Base-by-base conservation (phyloP, 352 stramenopile species). In the Phytopythium cucurbitacearum region DNA sequence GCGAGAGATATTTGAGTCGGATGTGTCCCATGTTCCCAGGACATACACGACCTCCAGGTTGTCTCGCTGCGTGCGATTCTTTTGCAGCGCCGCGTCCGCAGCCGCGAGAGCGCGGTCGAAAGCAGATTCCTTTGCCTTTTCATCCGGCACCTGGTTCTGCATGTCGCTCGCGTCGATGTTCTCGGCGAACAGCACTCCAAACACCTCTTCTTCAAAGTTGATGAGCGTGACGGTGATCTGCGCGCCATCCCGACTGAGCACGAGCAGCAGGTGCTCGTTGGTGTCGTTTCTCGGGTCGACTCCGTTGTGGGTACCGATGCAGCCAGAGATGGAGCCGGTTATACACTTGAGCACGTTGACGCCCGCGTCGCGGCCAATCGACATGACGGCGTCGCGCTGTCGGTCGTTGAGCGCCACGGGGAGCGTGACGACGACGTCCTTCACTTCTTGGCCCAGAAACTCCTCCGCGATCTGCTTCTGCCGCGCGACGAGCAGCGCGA, bases 391-490 rank as follows among this genome's bases (percentile, higher is more conserved):
- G 13, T 56, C 50, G 12, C 39, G n/a, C 40, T 48, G 50, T 15
- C 37, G 7, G 50, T 56, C 21, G 39, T 48, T 48, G 38, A 56
- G 33, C 21, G 35, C 35, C 35, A 43, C 16, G n/a, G 47, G 3
- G n/a, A 52, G n/a, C n/a, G 47, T 35, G 13, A 52, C 47, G 8
- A 52, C 47, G 6, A 52, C 47, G 35, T 52, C 47, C 12, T 36
- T 34, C 47, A 52, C 47, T 8, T 52, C 47, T 8, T 9, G 47
- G 8, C 36, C 47, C 6, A 52, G 35, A 3, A 15, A n/a, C n/a
- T 52, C 47, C 15, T 52, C 47, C 4, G 47, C 47, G 35, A 52
- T 16, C 35, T 52, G 47, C n/a, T 52, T 52, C 5, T 34, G 47
- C 6, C 47, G 33, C 47, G 47, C 47, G 36, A 42, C 32, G 32